Evolutionary conservation across 2,329 filamentous ascomycete species (phyloP), one percentile per base, ranked within the genome.

Genomic region (Ambrosiella cleistominuta): DNA sequence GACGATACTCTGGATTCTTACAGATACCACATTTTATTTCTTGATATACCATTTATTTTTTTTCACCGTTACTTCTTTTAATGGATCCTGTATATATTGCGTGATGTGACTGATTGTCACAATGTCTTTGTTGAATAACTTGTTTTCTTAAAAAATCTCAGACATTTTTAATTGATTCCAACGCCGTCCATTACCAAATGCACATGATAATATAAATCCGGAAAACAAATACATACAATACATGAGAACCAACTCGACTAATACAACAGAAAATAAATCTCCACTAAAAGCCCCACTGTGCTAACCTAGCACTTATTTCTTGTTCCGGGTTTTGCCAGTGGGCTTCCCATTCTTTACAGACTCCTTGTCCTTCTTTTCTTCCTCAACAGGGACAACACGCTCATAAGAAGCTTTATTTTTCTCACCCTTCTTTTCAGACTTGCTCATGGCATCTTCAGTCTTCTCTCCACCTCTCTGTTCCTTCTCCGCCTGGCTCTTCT

Each of bases 401-500:
- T 8, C 40, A 8, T 3, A 11, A n/a, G 39, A 19, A 27, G 27
- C 27, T 27, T 42, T n/a, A 57, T 56, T 61, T 54, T 61, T 61
- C 52, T 57, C 40, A 38, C 56, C 51, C 53, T 61, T 59, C 57
- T 62, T 60, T 42, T 57, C n/a, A 27, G 50, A 12, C 19, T 56
- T 56, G 6, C 57, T 45, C 15, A 27, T 54, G 15, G 15, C 45
- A 38, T 51, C 44, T 57, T 40, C 47, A n/a, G 44, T 53, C 49
- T 60, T 62, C 51, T 61, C 57, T 19, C 57, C 44, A 36, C 27
- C 39, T 42, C 61, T 55, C 55, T 59, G 58, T 58, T 62, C 59
- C 52, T 60, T 49, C 35, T 57, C 57, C 37, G 19, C 19, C 37
- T 42, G 27, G 8, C 39, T 44, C 56, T 62, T 63, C 61, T 64